Evolutionary conservation across 805 yeast species (phyloP).

Genomic region (Pichia phayaonensis): DNA sequence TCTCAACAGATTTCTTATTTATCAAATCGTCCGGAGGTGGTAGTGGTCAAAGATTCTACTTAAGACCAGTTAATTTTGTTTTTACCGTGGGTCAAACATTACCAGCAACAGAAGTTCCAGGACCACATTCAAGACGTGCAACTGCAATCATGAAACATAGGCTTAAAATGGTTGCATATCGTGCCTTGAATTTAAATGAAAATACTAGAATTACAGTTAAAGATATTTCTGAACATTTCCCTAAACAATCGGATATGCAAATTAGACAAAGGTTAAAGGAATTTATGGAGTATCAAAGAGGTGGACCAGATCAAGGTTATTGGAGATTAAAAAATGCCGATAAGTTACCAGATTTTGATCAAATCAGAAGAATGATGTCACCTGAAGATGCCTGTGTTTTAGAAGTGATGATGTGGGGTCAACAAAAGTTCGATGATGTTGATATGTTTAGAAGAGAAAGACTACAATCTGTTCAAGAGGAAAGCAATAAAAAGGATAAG

Average conservation of each 20-base stretch:
- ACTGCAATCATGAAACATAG: conserved; percentile 89
- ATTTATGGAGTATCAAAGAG: conserved; percentile 94
- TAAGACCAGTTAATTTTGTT: conserved; percentile 61
- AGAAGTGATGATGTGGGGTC: conserved; percentile 93
- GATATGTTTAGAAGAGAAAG: conserved; percentile 43
- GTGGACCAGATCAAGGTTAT: conserved; percentile 88
- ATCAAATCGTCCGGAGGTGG: conserved; percentile 77
- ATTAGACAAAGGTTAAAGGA: conserved; percentile 92
- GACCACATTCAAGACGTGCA: conserved; percentile 94
- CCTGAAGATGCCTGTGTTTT: conserved; percentile 87
- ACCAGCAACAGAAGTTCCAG: conserved; percentile 93
- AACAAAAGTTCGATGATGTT: conserved; percentile 76
- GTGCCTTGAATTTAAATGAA: conserved; percentile 72
- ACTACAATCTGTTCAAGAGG: conserved; percentile 21
- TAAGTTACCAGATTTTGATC: conserved; percentile 66
- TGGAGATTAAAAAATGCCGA: conserved; percentile 81
- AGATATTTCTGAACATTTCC: conserved; percentile 87
- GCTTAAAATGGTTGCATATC: conserved; percentile 85
- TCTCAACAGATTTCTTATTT: conserved; percentile 72
- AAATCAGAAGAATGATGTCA: conserved; percentile 69
- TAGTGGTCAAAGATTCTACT: conserved; percentile 52
- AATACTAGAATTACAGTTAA: conserved; percentile 71
- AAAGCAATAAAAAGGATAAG: conserved; percentile 17
- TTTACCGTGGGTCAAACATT: conserved; percentile 88
- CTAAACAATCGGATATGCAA: conserved; percentile 96